A percentile compares a stretch with the other conserved stretches of the same genome.
Evolutionary conservation across 2,329 filamentous ascomycete species (phyloP).

Genomic region (Trichoderma sp.): DNA sequence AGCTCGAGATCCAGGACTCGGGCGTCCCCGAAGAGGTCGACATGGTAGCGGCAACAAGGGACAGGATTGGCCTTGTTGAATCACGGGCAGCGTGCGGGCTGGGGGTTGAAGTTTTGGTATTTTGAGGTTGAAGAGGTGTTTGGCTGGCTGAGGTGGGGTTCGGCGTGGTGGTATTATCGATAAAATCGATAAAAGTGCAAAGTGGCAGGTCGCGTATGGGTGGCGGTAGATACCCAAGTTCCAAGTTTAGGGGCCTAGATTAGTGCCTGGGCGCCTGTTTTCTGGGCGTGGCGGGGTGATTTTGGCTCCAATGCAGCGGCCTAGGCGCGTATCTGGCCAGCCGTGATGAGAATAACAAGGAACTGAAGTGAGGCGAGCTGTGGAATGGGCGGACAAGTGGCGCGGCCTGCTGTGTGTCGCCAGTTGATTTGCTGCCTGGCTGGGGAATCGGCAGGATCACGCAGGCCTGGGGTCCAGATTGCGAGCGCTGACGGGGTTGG

Average conservation of each 20-base stretch:
- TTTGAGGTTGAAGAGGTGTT: not conserved
- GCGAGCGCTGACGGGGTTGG: not conserved
- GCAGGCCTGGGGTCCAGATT: not conserved
- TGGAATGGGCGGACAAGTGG: not conserved
- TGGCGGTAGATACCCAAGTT: not conserved
- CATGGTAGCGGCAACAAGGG: slow-evolving; percentile 39
- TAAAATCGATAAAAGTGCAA: slow-evolving; percentile 11
- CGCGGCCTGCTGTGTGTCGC: not conserved
- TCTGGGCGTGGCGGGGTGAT: slow-evolving; percentile 9
- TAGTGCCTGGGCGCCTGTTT: not conserved
- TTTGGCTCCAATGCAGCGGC: not conserved
- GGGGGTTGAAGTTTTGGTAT: not conserved
- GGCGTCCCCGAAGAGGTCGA: slow-evolving; percentile 59
- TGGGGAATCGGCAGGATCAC: not conserved
- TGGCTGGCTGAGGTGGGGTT: slow-evolving; percentile 7
- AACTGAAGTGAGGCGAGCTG: not conserved
- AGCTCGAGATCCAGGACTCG: slow-evolving; percentile 97
- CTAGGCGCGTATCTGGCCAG: not conserved
- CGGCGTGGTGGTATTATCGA: slow-evolving; percentile 16
- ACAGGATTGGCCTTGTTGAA: not conserved
- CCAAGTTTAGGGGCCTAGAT: not conserved
- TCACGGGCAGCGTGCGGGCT: not conserved
- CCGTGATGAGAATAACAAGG: not conserved
- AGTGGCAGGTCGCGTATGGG: slow-evolving; percentile 7
- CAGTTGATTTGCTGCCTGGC: not conserved